phyloP scores from a whole-genome alignment of 225 moss, liverwort and hornwort genomes.

The Antitrichia curtipendula region DNA sequence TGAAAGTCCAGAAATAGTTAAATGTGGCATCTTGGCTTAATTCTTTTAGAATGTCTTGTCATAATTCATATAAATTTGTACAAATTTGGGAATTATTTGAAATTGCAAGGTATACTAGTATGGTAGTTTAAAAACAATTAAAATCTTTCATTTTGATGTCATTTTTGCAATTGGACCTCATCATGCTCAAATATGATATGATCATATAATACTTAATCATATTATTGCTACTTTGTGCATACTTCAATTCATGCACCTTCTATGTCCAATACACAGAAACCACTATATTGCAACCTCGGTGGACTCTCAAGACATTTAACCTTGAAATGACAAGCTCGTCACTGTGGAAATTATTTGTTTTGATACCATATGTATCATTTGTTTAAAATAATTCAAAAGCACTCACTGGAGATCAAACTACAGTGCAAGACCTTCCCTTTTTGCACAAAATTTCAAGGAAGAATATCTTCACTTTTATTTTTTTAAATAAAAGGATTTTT shows the following conservation, averaged over 20 bases:
- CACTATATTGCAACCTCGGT: not conserved
- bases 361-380: fast-evolving
- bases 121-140: not conserved
- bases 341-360: fast-evolving
- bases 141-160: not conserved
- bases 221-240: not conserved
- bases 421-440: not conserved
- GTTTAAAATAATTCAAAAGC: not conserved
- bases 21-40: too few relatives aligned
- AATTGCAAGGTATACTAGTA: not conserved
- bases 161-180: not conserved
- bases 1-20: too few relatives aligned
- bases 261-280: fast-evolving
- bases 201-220: too few relatives aligned
- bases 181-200: not conserved
- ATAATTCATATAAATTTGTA: not conserved
- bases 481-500: fast-evolving
- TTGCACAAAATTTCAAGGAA: not conserved
- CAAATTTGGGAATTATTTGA: not conserved
- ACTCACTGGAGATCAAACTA: not conserved
- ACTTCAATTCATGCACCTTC: not conserved
- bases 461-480: not conserved
- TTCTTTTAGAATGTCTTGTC: too few relatives aligned
- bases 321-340: fast-evolving
- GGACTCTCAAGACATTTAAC: not conserved